A percentile compares a stretch with the other conserved stretches of the same genome.
These are phyloP conservation scores for Jimgerdemannia lactiflua DNA, from an alignment of 192 early-diverging fungal species.

Conservation along the genomic window DNA sequence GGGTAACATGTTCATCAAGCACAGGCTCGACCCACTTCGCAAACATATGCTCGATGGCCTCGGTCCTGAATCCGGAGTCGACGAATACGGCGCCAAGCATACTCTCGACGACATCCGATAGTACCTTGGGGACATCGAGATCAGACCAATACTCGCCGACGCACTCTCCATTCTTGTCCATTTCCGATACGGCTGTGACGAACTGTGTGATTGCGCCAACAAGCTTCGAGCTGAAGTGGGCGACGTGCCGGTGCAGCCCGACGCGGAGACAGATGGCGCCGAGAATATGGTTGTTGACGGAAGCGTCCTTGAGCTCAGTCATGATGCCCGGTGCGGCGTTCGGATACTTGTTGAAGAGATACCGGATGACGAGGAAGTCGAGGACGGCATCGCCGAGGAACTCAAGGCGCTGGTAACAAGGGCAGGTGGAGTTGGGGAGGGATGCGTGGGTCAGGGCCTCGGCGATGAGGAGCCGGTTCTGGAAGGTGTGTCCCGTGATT, in stretches of 20 bases:
- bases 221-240: slow-evolving; percentile 58
- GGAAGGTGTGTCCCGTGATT: slow-evolving; percentile 65
- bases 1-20: slow-evolving; percentile 37
- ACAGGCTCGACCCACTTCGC: slow-evolving; percentile 29
- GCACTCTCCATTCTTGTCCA: slow-evolving; percentile 24
- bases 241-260: slow-evolving; percentile 64
- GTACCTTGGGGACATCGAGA: slow-evolving; percentile 81
- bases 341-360: slow-evolving; percentile 69
- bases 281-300: slow-evolving; percentile 85
- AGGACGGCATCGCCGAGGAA: slow-evolving; percentile 82
- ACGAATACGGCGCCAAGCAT: slow-evolving; percentile 85
- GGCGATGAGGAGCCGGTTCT: slow-evolving; percentile 55
- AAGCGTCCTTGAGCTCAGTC: slow-evolving; percentile 80
- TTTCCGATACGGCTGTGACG: slow-evolving; percentile 39
- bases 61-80: slow-evolving; percentile 71
- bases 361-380: slow-evolving; percentile 74
- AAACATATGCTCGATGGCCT: slow-evolving; percentile 42
- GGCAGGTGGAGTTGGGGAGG: slow-evolving; percentile 42
- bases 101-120: slow-evolving; percentile 88
- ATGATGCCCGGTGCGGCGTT: slow-evolving; percentile 72
- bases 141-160: slow-evolving; percentile 75
- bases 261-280: slow-evolving; percentile 63
- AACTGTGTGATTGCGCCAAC: slow-evolving; percentile 57
- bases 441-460: slow-evolving; percentile 91
- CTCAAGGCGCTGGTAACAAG: slow-evolving; percentile 90